Evolutionary conservation across 2,329 filamentous ascomycete species (phyloP), one percentile per base, ranked within the genome.

Genomic region (Trichoderma sp.): DNA sequence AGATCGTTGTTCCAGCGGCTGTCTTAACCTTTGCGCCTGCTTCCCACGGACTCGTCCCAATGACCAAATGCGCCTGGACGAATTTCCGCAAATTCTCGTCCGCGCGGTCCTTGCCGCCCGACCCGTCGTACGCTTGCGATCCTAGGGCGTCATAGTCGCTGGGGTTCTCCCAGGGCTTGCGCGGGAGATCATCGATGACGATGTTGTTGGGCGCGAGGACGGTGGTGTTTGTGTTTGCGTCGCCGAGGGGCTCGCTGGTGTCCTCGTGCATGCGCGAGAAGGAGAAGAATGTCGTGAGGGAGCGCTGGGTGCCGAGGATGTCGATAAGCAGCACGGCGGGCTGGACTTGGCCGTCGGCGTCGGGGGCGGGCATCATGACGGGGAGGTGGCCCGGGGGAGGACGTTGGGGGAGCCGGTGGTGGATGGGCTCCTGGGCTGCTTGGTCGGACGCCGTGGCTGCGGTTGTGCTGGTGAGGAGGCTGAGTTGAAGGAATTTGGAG

Each of bases 171-270:
- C 93, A 97, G 0, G 95, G 95, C 80, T 98, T 98, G 67, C 92
- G 87, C 1, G 94, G 93, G 28, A 98, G 84, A 1, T 82, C 84
- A 74, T 92, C 92, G 77, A 99, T 89, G 3, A 91, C 94, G 20
- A 88, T 90, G 84, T 99, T 98, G 68, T 93, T 84, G 0, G 96
- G 96, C 6, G 95, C 95, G 3, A 98, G 88, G 28, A 98, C 90
- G 2, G 94, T 98, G 17, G 93, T 93, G 79, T 95, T 95, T 71
- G 87, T 81, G 1, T 83, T 78, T 0, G 85, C 81, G 78, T 93
- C 88, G 76, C 92, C 88, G 15, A 98, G 88, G 1, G 93, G 92
- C 26, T 84, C 82, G 11, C 89, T 87, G 23, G 95, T 86, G n/a
- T 86, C 82, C 61, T 90, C 87, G 76, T 95, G 89, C 78, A 95